Evolutionary conservation across 257 asterid genomes (phyloP), one percentile per base, ranked within the genome.

Genomic region (Rhazya stricta): DNA sequence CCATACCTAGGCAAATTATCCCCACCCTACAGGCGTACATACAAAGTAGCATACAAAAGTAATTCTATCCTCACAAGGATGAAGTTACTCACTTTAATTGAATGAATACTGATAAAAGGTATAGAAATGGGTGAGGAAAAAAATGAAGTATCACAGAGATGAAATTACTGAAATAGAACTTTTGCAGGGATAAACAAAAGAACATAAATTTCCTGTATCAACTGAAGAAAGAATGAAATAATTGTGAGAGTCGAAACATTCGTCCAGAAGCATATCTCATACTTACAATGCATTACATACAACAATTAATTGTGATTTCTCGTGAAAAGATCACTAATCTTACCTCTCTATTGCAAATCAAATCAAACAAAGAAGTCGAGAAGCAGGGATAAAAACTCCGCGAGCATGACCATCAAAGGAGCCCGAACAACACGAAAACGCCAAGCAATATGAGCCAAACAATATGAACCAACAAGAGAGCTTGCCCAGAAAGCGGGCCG

Each of bases 381-480:
- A 21, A 19, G 16, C 19, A 13, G 42, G 34, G 23, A 30, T 6
- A 27, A 25, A 36, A 19, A 32, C 16, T 19, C 39, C 72, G 21
- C 30, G 58, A n/a, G 25, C 8, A 16, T 23, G 2, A n/a, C 25
- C 25, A 19, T 90, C 89, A 94, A 51, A 91, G 91, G 77, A 91
- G 87, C 65, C 97, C 97, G 71, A 94, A 90, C 78, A 91, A 71
- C 16, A 89, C 93, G 71, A 89, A 85, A 70, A 91, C 71, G 65
- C 97, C 97, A 53, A 94, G 93, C 81, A 94, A 63, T 51, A 91
- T 87, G 30, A 94, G 88, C 98, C 97, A 94, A 57, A 94, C 81
- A 76, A 91, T 91, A 80, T 94, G 97, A 67, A 94, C 88, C 96
- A 94, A 77, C 86, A 90, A 78, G 30, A 94, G 88, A 13, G 97